Base-by-base conservation (phyloP, 768 basidiomycete species). In the Pleurotus pulmonarius region DNA sequence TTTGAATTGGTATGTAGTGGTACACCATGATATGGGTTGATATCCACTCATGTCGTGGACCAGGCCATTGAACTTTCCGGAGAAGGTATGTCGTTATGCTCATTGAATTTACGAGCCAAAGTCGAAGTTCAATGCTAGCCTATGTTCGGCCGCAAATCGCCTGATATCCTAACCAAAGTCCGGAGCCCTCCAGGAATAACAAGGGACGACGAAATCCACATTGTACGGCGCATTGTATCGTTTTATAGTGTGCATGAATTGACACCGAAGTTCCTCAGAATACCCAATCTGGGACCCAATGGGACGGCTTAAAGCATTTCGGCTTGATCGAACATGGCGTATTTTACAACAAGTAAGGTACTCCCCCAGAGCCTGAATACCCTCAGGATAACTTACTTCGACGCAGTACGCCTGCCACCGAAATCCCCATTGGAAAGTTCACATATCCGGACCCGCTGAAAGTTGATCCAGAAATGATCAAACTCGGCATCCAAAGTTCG, bases 11-110 rank as follows among this genome's bases (percentile, higher is more conserved):
- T 86, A 48, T 56, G 82, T 66, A 20, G 5, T 45, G 45, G n/a
- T 29, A 29, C 6, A 34, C 11, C 29, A 11, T 11, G 29, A 8
- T 34, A 34, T 34, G 29, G 29, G 11, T 11, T 34, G 29, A 34
- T 6, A 26, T 24, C 56, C 29, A 38, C 49, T 53, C 55, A 20
- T 8, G 29, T 45, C 56, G 34, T 49, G 38, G 29, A 34, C 41
- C 18, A 87, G 86, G 85, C 85, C 86, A 0, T 62, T 88, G 57
- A 83, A 87, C 56, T 87, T 86, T 61, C 86, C 86, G 2, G 77
- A 75, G 47, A 85, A 82, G 72, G 86, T 84, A 58, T 16, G 59
- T 25, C 13, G 37, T 24, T 18, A 15, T 12, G 29, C 26, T 20
- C 38, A 5, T 47, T 20, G 41, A 44, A n/a, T 29, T 46, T n/a